Conservation (phyloP, 2,329 filamentous ascomycete species). For the Xenosphaeropsis pyriputrescens region DNA sequence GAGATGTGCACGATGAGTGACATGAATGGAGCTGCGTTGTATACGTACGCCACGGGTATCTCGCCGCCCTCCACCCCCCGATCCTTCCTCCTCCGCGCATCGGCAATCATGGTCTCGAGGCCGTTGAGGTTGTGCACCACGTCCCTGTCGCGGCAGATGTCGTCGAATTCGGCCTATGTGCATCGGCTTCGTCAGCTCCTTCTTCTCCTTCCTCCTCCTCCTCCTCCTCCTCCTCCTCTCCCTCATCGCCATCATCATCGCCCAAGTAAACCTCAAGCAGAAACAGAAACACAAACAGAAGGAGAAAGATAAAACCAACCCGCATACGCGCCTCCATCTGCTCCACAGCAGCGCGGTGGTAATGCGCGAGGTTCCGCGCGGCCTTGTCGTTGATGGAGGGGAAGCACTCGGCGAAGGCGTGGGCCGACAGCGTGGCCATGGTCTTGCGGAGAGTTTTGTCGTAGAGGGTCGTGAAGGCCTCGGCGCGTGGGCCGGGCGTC, state of each 20-base stretch:
- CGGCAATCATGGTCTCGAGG: slow-evolving; percentile 37
- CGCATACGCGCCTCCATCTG: slow-evolving; percentile 37
- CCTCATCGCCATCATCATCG: too few relatives aligned
- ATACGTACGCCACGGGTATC: background rate
- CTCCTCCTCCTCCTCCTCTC: too few relatives aligned
- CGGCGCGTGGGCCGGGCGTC: slow-evolving; percentile 40
- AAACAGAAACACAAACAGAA: too few relatives aligned
- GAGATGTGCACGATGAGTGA: too few relatives aligned
- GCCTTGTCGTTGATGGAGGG: slow-evolving; percentile 39
- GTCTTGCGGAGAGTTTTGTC: slow-evolving; percentile 35
- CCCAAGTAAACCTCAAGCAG: too few relatives aligned
- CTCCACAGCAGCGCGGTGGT: slow-evolving; percentile 43
- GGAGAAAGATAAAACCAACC: slow-evolving; percentile 14
- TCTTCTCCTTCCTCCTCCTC: too few relatives aligned
- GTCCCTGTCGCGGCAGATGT: slow-evolving; percentile 32
- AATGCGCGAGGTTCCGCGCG: slow-evolving; percentile 32
- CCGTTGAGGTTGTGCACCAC: slow-evolving; percentile 44
- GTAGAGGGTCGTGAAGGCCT: slow-evolving; percentile 38
- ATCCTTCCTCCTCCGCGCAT: slow-evolving; percentile 26
- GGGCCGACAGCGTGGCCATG: slow-evolving; percentile 36
- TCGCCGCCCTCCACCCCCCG: too few relatives aligned
- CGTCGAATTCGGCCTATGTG: slow-evolving; percentile 38
- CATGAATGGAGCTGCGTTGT: too few relatives aligned
- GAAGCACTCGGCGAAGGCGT: slow-evolving; percentile 45
- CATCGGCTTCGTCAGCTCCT: too few relatives aligned